A percentile compares a stretch with the other conserved stretches of the same genome.
Conservation (phyloP, 176 grass and related monocot genomes). For the Bolboschoenus planiculmis region DNA sequence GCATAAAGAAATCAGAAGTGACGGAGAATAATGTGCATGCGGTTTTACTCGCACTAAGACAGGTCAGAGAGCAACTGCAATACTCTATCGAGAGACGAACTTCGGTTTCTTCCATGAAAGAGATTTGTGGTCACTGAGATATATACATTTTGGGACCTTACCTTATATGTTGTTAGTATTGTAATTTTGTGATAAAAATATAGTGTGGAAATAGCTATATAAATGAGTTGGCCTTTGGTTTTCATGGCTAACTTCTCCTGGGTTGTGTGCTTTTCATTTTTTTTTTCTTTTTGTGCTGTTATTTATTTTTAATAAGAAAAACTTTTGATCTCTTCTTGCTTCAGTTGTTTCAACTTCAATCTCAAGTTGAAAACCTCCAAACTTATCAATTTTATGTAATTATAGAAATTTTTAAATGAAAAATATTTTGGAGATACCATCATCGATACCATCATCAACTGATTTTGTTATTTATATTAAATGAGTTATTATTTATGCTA, state of each 20-base stretch:
- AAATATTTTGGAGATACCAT: too few relatives aligned
- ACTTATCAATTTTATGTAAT: neutral
- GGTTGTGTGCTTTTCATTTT: slow-evolving; percentile 5
- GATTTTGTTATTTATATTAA: too few relatives aligned
- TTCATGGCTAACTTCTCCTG: neutral
- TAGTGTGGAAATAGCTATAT: slow-evolving; percentile 24
- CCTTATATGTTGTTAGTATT: slow-evolving; percentile 10
- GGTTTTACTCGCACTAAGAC: slow-evolving; percentile 75
- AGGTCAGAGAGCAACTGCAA: slow-evolving; percentile 75
- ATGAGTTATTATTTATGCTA: too few relatives aligned
- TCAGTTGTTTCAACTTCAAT: neutral
- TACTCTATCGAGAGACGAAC: slow-evolving; percentile 52
- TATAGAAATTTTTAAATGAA: too few relatives aligned
- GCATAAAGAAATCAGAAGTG: neutral
- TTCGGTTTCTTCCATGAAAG: slow-evolving; percentile 39
- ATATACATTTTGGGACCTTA: neutral
- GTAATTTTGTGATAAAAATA: slow-evolving; percentile 27
- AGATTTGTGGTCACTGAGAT: slow-evolving; percentile 48
- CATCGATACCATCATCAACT: too few relatives aligned
- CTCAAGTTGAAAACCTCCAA: neutral
- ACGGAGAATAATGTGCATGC: slow-evolving; percentile 49
- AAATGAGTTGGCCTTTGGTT: neutral
- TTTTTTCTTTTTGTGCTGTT: neutral
- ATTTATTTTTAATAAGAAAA: slow-evolving; percentile 6
- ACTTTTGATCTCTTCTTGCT: neutral